These are phyloP conservation scores for Oryza meyeriana DNA, from an alignment of 176 grass and related monocot species.

Conservation along the genomic window DNA sequence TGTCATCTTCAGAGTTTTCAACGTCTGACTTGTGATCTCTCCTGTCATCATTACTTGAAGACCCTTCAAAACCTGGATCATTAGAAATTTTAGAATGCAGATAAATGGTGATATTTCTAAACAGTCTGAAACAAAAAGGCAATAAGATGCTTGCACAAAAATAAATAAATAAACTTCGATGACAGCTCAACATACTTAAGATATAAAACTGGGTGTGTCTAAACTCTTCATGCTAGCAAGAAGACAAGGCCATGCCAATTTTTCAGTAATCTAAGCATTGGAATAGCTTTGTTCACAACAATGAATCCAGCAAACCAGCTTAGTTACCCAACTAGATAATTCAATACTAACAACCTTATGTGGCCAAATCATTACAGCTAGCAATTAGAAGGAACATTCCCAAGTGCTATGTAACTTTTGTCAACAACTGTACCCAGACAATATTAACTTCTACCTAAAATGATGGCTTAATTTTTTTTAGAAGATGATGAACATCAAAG, in stretches of 20 bases:
- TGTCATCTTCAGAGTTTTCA: constrained; percentile 94
- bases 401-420: background rate
- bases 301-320: background rate
- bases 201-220: background rate
- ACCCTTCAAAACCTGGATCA: constrained; percentile 72
- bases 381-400: background rate
- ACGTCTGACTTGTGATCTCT: constrained; percentile 75
- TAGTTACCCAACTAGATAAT: background rate
- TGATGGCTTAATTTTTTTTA: background rate
- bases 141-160: background rate
- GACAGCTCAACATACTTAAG: background rate
- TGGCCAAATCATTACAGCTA: background rate
- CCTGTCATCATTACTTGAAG: constrained; percentile 65
- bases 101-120: background rate
- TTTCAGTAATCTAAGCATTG: background rate
- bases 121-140: background rate
- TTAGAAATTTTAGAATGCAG: background rate
- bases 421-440: background rate
- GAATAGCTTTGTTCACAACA: background rate
- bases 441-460: background rate
- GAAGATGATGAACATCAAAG: background rate
- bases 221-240: background rate
- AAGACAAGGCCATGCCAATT: background rate
- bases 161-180: background rate
- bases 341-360: background rate